Evolutionary conservation across 2,329 filamentous ascomycete genomes (phyloP).

Genomic region (Curvularia spicifera): DNA sequence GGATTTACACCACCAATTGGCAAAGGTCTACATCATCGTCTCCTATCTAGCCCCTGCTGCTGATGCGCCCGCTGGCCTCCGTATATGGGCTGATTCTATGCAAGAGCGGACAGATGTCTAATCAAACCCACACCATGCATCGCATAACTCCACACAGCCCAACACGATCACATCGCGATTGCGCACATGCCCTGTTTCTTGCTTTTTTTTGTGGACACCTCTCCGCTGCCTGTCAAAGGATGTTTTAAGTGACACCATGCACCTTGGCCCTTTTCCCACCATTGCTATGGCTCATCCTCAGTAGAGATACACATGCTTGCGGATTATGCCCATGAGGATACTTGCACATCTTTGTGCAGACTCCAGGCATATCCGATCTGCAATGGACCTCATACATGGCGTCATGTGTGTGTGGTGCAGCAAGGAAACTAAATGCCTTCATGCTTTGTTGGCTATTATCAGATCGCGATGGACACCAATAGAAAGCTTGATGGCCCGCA

Average conservation of each 20-base stretch:
- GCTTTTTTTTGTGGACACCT: constrained; percentile 3
- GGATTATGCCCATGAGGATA: neutral
- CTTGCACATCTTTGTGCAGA: neutral
- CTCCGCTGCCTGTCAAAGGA: neutral
- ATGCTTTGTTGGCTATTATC: neutral
- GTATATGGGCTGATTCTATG: constrained; percentile 4
- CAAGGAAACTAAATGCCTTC: neutral
- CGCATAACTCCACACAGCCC: neutral
- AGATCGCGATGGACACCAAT: neutral
- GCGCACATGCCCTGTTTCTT: neutral
- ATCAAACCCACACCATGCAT: neutral
- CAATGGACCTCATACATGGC: neutral
- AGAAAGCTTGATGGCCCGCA: neutral
- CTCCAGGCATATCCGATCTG: neutral
- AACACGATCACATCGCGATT: constrained; percentile 3
- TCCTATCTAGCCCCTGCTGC: neutral
- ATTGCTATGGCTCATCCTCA: neutral
- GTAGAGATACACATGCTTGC: neutral
- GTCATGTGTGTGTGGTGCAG: neutral
- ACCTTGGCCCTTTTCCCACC: neutral
- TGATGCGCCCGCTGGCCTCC: neutral
- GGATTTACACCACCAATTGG: neutral
- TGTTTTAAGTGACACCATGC: neutral
- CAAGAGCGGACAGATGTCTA: neutral
- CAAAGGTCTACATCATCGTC: neutral